Evolutionary conservation across 805 yeast genomes (phyloP).

Genomic region (Ogataea paraovalis): DNA sequence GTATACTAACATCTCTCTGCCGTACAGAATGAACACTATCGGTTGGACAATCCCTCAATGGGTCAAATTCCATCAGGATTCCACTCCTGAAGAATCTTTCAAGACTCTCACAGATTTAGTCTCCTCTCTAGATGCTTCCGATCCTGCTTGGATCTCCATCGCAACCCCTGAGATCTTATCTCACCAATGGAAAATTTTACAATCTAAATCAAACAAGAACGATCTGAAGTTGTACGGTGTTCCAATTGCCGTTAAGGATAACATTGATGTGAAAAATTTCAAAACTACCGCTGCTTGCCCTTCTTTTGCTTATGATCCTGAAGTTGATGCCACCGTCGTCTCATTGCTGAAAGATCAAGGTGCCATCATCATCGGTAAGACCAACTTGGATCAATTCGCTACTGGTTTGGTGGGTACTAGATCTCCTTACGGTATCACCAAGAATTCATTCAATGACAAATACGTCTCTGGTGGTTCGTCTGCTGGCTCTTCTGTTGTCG

Average conservation of each 20-base stretch:
- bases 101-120: constrained; percentile 34
- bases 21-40: constrained; percentile 22
- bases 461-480: constrained; percentile 95
- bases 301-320: constrained; percentile 65
- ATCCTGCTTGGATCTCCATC: constrained; percentile 91
- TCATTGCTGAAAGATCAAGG: constrained; percentile 76
- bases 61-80: constrained; percentile 60
- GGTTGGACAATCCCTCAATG: constrained; percentile 87
- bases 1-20: not conserved
- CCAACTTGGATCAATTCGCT: constrained; percentile 95
- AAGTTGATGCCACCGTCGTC: constrained; percentile 73
- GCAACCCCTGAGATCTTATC: constrained; percentile 56
- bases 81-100: constrained; percentile 60
- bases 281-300: constrained; percentile 97
- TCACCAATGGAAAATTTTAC: constrained; percentile 77
- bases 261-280: constrained; percentile 80
- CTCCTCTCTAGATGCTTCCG: constrained; percentile 26
- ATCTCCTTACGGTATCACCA: constrained; percentile 90
- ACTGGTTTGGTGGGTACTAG: constrained; percentile 95
- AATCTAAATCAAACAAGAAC: constrained; percentile 53
- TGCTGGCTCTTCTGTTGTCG: constrained; percentile 93
- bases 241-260: constrained; percentile 92
- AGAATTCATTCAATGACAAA: constrained; percentile 67
- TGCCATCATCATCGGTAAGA: constrained; percentile 90
- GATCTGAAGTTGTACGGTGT: constrained; percentile 80